Conservation (phyloP, 371 early-diverging fungal species). For the Mucor circinelloides region DNA sequence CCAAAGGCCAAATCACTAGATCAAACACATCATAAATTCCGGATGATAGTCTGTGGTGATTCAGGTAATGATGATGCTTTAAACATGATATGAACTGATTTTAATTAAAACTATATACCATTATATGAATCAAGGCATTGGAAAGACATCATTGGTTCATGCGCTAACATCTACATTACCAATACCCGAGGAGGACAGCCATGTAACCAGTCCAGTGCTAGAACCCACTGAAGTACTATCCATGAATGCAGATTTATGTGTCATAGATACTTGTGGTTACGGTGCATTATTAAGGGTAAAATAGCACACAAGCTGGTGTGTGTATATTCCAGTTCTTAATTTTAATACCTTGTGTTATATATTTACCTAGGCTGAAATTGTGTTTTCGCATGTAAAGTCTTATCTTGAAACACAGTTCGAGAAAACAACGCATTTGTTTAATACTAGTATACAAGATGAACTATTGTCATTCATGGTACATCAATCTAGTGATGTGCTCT, state of each 20-base stretch:
- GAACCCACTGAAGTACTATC: constrained; percentile 9
- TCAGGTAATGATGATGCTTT: constrained; percentile 40
- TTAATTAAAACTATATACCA: background rate
- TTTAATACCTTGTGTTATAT: background rate
- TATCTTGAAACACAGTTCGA: constrained; percentile 47
- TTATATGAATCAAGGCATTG: constrained; percentile 39
- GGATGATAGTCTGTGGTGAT: constrained; percentile 62
- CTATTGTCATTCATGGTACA: constrained; percentile 7
- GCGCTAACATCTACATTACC: constrained; percentile 36
- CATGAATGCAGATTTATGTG: constrained; percentile 38
- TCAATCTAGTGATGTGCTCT: constrained; percentile 41
- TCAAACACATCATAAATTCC: constrained; percentile 25
- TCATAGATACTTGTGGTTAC: constrained; percentile 66
- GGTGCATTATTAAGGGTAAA: constrained; percentile 55
- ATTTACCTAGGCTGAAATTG: constrained; percentile 29
- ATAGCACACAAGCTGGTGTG: constrained; percentile 14
- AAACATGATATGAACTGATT: background rate
- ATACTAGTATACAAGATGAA: constrained; percentile 26
- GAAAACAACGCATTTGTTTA: constrained; percentile 32
- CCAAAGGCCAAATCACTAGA: constrained; percentile 9
- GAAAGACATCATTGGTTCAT: constrained; percentile 54
- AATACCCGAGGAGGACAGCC: constrained; percentile 10
- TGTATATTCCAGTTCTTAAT: constrained; percentile 13
- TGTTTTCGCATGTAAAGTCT: constrained; percentile 32
- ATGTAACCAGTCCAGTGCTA: constrained; percentile 2